Conservation (phyloP, 495 filamentous ascomycete genomes). For the Astrothelium subdiscretum region DNA sequence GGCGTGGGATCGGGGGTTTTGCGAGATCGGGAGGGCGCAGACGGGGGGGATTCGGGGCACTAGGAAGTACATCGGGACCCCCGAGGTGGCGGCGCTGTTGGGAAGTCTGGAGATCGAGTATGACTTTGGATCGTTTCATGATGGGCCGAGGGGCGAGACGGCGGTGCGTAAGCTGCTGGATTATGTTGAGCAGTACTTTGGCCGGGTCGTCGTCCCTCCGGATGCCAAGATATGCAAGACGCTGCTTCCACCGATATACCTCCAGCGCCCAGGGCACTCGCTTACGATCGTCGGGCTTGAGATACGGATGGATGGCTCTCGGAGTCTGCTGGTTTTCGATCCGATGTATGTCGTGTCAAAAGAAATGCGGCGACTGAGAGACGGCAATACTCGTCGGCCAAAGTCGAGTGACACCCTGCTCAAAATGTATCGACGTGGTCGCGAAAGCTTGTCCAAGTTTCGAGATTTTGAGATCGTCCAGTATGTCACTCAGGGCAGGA, state of each 20-base stretch:
- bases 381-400: constrained; percentile 27
- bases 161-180: constrained; percentile 50
- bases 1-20: constrained; percentile 84
- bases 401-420: constrained; percentile 43
- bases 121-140: constrained; percentile 5
- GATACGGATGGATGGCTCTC: constrained; percentile 46
- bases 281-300: constrained; percentile 88
- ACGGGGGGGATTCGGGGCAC: constrained; percentile 83
- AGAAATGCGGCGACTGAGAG: constrained; percentile 34
- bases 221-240: constrained; percentile 34
- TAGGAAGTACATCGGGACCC: constrained; percentile 90
- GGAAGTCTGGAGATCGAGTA: constrained; percentile 48
- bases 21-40: constrained; percentile 57
- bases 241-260: constrained; percentile 69
- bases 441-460: constrained; percentile 55
- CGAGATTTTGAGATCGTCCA: constrained; percentile 66
- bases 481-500: constrained; percentile 36
- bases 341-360: constrained; percentile 67
- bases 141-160: constrained; percentile 16
- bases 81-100: constrained; percentile 65
- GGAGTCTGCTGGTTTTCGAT: constrained; percentile 78
- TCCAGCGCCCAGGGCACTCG: constrained; percentile 85
- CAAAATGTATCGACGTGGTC: constrained; percentile 59
- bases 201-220: constrained; percentile 27
- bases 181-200: constrained; percentile 65